Base-by-base conservation (phyloP, 768 basidiomycete genomes). In the Kwoniella newhampshirensis region DNA sequence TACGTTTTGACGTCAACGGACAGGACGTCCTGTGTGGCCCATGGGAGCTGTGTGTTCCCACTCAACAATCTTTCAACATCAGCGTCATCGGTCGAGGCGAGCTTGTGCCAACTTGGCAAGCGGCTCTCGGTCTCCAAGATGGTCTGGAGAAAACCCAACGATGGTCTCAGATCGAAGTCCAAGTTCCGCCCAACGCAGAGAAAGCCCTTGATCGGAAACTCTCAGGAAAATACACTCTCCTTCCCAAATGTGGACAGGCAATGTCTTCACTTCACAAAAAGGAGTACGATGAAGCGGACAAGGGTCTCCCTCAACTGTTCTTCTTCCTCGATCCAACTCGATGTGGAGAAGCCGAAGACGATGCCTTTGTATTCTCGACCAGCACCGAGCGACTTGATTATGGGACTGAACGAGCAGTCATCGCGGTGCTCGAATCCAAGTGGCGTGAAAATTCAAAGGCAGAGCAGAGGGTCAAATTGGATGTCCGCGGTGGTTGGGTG, bases 201-300 rank as follows among this genome's bases (percentile, higher is more conserved):
- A 37, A 39, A 44, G 51, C 82, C 89, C 59, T 75, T 27, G 92
- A 94, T 74, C 85, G 87, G 43, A 84, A 89, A 69, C 85, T 96
- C 42, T 85, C 86, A 5, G 93, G 93, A 4, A 79, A 78, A 1
- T 97, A 96, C 70, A 76, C 78, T 23, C 84, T 92, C 45, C 79
- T 92, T 50, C 86, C 88, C 61, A 87, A 86, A 71, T 97, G 93
- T 55, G 91, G 92, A 6, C 90, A 89, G 1, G 90, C 93, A 7
- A 90, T 88, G 70, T 81, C 82, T 23, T 87, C 87, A 20, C 79
- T 97, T 44, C 91, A 94, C 77, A 85, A 83, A 75, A 86, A 83
- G 62, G 70, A 80, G 21, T 47, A 74, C 15, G 74, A 75, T 9
- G 52, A 73, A 0, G 80, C 78, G n/a, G 83, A 85, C n/a, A 63